Evolutionary conservation across 192 early-diverging fungal species (phyloP).

Genomic region (Kappamyces sp.): DNA sequence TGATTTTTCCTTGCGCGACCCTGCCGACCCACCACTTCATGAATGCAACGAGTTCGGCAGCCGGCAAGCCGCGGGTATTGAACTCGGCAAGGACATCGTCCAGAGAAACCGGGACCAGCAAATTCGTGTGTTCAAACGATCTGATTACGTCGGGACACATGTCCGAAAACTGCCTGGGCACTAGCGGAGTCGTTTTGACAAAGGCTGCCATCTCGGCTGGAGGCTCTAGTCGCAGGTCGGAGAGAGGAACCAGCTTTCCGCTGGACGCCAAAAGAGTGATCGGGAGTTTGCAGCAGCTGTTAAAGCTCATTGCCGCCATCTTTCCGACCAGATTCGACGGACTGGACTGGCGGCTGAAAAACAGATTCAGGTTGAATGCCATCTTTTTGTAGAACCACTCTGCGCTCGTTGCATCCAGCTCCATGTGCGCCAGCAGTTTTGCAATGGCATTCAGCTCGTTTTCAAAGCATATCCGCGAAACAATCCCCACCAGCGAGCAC

Average conservation of each 20-base stretch:
- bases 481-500: conserved; percentile 65
- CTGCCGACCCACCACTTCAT: conserved; percentile 74
- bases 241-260: conserved; percentile 52
- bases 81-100: conserved; percentile 66
- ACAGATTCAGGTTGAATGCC: conserved; percentile 57
- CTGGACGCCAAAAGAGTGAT: conserved; percentile 60
- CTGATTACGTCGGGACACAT: conserved; percentile 52
- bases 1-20: neutral
- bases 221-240: conserved; percentile 49
- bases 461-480: conserved; percentile 70
- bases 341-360: conserved; percentile 66
- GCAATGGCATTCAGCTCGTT: conserved; percentile 63
- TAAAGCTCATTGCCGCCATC: conserved; percentile 55
- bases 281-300: conserved; percentile 34
- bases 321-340: conserved; percentile 60
- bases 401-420: conserved; percentile 34
- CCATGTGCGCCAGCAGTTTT: conserved; percentile 36
- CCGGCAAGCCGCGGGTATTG: conserved; percentile 41
- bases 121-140: conserved; percentile 37
- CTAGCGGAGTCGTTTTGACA: conserved; percentile 56
- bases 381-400: conserved; percentile 61
- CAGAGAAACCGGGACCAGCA: conserved; percentile 47
- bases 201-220: conserved; percentile 53
- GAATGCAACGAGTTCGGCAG: conserved; percentile 55
- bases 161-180: conserved; percentile 44